These are phyloP conservation scores for Scedosporium minutisporum DNA, from an alignment of 2,329 filamentous ascomycete genomes.

Conservation along the genomic window DNA sequence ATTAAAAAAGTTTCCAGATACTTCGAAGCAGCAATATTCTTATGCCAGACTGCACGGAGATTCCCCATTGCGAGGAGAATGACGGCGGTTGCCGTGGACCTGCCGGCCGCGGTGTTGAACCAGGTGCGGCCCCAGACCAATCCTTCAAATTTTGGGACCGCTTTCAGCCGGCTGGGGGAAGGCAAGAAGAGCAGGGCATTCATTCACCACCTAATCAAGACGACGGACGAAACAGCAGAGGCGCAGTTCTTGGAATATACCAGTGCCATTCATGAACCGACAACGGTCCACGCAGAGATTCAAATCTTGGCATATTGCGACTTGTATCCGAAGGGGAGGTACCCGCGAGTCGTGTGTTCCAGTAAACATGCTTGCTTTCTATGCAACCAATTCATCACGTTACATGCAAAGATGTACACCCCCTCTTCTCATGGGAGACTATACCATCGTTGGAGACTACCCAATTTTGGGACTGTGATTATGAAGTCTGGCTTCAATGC, in stretches of 20 bases:
- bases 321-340: constrained; percentile 13
- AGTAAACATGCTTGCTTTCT: constrained; percentile 42
- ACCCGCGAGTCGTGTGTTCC: constrained; percentile 34
- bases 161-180: not conserved
- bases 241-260: constrained; percentile 6
- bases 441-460: constrained; percentile 35
- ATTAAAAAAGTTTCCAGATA: constrained; percentile 28
- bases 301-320: constrained; percentile 37
- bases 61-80: constrained; percentile 18
- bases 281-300: constrained; percentile 40
- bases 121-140: not conserved
- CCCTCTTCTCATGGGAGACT: constrained; percentile 32
- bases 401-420: constrained; percentile 29
- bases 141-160: not conserved
- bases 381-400: constrained; percentile 35
- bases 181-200: not conserved
- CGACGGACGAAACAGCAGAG: not conserved
- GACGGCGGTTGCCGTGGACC: constrained; percentile 17
- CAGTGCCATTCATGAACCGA: constrained; percentile 12
- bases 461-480: constrained; percentile 11
- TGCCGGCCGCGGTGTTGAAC: constrained; percentile 9
- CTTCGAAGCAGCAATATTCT: constrained; percentile 14
- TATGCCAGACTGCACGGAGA: constrained; percentile 20
- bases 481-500: not conserved
- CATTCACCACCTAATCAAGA: not conserved